Evolutionary conservation across 2,329 filamentous ascomycete genomes (phyloP).

Genomic region (Pseudogymnoascus sp.): DNA sequence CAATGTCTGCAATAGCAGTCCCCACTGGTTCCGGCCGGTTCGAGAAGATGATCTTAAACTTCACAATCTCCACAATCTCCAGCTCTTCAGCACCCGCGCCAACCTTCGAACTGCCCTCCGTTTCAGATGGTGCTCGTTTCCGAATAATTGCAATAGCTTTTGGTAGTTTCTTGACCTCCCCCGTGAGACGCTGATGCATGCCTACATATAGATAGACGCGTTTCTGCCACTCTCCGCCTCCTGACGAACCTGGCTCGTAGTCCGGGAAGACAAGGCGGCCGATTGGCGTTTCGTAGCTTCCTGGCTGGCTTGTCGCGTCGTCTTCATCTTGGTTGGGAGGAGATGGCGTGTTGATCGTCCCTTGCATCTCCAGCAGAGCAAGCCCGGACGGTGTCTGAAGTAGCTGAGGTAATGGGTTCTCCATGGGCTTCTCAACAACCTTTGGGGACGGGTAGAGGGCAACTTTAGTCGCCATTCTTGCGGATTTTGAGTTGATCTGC

Average conservation of each 20-base stretch:
- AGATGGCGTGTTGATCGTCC: conserved; percentile 69
- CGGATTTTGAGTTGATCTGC: not conserved
- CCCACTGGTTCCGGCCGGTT: conserved; percentile 78
- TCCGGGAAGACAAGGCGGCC: conserved; percentile 73
- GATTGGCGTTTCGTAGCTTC: conserved; percentile 42
- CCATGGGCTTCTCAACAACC: not conserved
- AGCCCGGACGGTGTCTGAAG: conserved; percentile 84
- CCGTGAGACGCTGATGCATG: conserved; percentile 77
- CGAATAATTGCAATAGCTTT: conserved; percentile 73
- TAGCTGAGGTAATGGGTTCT: conserved; percentile 62
- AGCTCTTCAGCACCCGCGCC: conserved; percentile 43
- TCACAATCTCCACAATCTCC: conserved; percentile 81
- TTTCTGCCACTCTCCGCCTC: conserved; percentile 76
- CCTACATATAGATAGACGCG: conserved; percentile 82
- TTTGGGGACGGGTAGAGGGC: conserved; percentile 1
- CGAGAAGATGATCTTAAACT: conserved; percentile 79
- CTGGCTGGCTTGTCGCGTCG: conserved; percentile 26
- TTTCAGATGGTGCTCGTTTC: conserved; percentile 33
- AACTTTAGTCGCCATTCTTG: not conserved
- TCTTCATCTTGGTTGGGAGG: conserved; percentile 25
- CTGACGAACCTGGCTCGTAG: conserved; percentile 47
- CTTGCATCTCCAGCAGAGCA: conserved; percentile 87
- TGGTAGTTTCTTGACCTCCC: conserved; percentile 80
- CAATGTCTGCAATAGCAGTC: not conserved
- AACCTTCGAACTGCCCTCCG: conserved; percentile 11